phyloP scores from a whole-genome alignment of 2,329 filamentous ascomycete genomes.

The Nigrospora sphaerica region DNA sequence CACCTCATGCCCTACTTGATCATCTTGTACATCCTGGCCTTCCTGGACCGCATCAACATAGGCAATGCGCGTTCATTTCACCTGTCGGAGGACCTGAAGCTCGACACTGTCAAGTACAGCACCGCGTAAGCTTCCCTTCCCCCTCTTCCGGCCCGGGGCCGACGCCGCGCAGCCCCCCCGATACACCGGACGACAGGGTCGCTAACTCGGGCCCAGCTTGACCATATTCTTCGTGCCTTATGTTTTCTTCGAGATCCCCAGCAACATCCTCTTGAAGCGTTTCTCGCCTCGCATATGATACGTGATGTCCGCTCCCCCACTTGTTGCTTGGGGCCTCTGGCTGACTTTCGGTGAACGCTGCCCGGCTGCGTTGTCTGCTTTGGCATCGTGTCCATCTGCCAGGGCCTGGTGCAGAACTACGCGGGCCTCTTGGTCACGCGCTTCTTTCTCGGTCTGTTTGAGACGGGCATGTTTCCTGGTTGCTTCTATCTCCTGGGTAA shows the following conservation, averaged over 20 bases:
- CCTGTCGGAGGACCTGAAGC: slow-evolving; percentile 53
- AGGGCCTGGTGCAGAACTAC: slow-evolving; percentile 75
- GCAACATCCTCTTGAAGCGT: slow-evolving; percentile 64
- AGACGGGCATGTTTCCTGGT: slow-evolving; percentile 71
- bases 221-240: slow-evolving; percentile 82
- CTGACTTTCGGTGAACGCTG: slow-evolving; percentile 34
- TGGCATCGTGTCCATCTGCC: slow-evolving; percentile 65
- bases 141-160: no score
- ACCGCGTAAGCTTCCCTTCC: slow-evolving; percentile 31
- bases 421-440: slow-evolving; percentile 68
- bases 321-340: slow-evolving; percentile 28
- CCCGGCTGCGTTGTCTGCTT: slow-evolving; percentile 80
- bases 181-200: slow-evolving; percentile 2
- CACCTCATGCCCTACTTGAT: slow-evolving; percentile 67
- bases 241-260: slow-evolving; percentile 64
- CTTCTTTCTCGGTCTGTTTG: slow-evolving; percentile 77
- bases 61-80: slow-evolving; percentile 67
- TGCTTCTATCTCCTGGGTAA: slow-evolving; percentile 60
- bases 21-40: slow-evolving; percentile 42
- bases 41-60: slow-evolving; percentile 64
- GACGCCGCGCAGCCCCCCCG: neutral
- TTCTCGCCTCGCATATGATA: slow-evolving; percentile 26
- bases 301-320: slow-evolving; percentile 44
- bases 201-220: slow-evolving; percentile 32
- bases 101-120: slow-evolving; percentile 60